These are phyloP conservation scores for Rhodofomes roseus DNA, from an alignment of 1,284 basidiomycete genomes.

Conservation along the genomic window DNA sequence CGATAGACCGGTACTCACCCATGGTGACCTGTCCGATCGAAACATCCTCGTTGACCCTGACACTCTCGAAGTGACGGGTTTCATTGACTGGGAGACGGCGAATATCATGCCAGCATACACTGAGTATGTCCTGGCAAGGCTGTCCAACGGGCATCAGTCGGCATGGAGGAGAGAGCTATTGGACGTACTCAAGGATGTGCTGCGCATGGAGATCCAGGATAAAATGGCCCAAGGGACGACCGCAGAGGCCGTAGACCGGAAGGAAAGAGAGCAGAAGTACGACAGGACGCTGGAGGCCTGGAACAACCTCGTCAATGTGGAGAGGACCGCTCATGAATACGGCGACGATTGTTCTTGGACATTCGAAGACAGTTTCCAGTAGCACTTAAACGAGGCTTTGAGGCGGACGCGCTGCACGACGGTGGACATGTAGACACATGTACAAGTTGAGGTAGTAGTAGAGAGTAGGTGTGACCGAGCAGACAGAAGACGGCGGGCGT, in stretches of 20 bases:
- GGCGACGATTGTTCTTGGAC: background rate
- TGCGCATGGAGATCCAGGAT: too few relatives aligned
- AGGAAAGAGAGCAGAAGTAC: background rate
- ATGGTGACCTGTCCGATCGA: background rate
- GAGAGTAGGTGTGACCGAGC: too few relatives aligned
- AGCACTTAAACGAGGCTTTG: too few relatives aligned
- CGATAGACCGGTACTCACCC: too few relatives aligned
- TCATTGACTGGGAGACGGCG: slow-evolving; percentile 12
- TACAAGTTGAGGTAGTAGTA: too few relatives aligned
- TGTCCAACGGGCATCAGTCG: background rate
- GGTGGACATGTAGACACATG: too few relatives aligned
- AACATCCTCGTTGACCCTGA: too few relatives aligned
- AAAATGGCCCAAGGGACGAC: too few relatives aligned
- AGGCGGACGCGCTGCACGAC: too few relatives aligned
- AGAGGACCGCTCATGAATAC: background rate
- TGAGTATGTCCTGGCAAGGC: background rate
- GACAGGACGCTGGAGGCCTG: background rate
- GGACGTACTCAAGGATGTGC: too few relatives aligned
- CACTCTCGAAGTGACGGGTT: background rate
- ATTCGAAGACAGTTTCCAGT: background rate
- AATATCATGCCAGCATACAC: slow-evolving; percentile 6
- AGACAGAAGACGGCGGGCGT: too few relatives aligned
- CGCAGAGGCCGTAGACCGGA: background rate
- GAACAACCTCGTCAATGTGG: background rate
- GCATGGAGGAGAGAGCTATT: too few relatives aligned